A percentile compares a stretch with the other conserved stretches of the same genome.
Evolutionary conservation across 148 eudicot genomes (phyloP).

Genomic region (Rhododendron kiyosumense): DNA sequence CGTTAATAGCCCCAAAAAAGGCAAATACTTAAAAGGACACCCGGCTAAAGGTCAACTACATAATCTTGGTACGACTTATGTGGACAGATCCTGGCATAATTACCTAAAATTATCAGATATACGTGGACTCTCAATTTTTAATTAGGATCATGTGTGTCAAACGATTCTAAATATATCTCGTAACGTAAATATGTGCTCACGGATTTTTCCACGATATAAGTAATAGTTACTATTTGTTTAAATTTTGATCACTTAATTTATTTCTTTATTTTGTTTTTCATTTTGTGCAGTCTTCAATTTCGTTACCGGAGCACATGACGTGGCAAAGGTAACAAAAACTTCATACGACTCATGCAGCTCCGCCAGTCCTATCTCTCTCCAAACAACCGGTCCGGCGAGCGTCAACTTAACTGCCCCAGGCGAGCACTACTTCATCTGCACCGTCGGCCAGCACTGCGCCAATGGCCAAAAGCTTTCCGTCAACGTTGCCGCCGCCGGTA

Average conservation of each 20-base stretch:
- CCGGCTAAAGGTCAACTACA: not conserved
- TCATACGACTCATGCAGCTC: conserved; percentile 23
- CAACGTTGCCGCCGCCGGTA: conserved; percentile 23
- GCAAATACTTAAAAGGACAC: too few relatives aligned
- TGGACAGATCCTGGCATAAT: not conserved
- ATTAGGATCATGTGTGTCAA: accelerated
- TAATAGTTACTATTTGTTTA: too few relatives aligned
- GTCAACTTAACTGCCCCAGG: conserved; percentile 28
- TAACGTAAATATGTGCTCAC: too few relatives aligned
- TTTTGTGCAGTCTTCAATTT: conserved; percentile 31
- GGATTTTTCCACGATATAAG: not conserved
- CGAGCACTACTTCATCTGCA: conserved; percentile 38
- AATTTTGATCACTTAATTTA: not conserved
- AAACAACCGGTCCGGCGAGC: conserved; percentile 26
- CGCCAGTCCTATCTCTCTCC: conserved; percentile 1
- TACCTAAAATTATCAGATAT: too few relatives aligned
- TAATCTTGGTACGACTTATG: too few relatives aligned
- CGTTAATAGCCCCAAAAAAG: too few relatives aligned
- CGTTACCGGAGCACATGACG: conserved; percentile 18
- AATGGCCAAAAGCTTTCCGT: conserved; percentile 45
- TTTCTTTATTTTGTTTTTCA: not conserved
- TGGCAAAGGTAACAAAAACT: conserved; percentile 22
- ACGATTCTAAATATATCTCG: too few relatives aligned
- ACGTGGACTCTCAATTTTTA: too few relatives aligned
- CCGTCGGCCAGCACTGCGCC: conserved; percentile 34